Base-by-base conservation (phyloP, 1,284 basidiomycete species). In the Phylloboletellus chloephorus region DNA sequence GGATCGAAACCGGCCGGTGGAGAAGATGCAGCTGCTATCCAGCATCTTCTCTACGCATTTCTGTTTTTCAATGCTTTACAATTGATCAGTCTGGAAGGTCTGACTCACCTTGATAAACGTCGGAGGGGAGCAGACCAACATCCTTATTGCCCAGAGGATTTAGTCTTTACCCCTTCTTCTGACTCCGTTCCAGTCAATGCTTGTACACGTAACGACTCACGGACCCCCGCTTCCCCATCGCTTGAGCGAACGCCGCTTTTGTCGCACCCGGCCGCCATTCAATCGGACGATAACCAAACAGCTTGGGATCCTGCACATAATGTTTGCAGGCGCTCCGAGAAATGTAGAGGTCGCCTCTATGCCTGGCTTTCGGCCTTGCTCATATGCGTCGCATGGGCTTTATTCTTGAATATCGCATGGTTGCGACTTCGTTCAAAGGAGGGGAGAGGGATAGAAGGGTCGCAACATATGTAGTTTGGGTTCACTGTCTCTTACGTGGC, bases 331-430 rank as follows among this genome's bases (percentile, higher is more conserved):
- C 41, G 49, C 61, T 46, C 65, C 20, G 69, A 70, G 67, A 71
- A 60, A 47, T 58, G 65, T 45, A 64, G 80, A 37, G 83, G 82
- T 4, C 53, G 65, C 46, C 20, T 75, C 1, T 81, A 77, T 48
- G 68, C 72, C 13, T 49, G 62, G 26, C 48, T 74, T 24, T 71
- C 69, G 31, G 66, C 58, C 7, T 46, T 52, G 2, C 58, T 81
- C 28, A 72, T 87, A 8, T 56, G 70, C 7, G 61, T 61, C 30
- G 76, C 80, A 3, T 88, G 85, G 85, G 52, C 73, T 36, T 61
- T 86, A 47, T 87, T 87, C 60, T 64, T 88, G 51, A 67, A 59
- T 11, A 80, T 76, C 8, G 82, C 79, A 1, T 79, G 70, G 69
- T 55, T 72, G 41, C 73, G 71, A 50, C 56, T 84, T 46, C 68